Evolutionary conservation across 345 rosid genomes (phyloP), one percentile per base, ranked within the genome.

Genomic region (Geranium brycei): DNA sequence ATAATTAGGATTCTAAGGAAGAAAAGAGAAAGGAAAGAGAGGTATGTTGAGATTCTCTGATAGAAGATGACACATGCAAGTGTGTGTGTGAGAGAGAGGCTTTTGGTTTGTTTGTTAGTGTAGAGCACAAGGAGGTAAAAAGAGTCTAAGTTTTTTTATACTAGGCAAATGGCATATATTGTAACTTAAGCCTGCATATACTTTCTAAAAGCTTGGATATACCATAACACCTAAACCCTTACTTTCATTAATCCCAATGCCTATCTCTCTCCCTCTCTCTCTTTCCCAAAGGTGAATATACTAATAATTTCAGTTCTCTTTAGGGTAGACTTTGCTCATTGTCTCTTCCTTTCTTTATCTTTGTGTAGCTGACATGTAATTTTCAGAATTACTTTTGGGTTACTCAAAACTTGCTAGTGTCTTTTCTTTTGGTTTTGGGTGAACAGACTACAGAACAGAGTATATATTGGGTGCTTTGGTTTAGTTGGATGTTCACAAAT

Each of bases 131-230:
- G 55, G 66, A 63, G 62, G 71, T 47, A 66, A 71, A 74, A 75
- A 75, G 73, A 67, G 57, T 62, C 71, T 56, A 64, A 67, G 78
- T 77, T 35, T 79, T 76, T 73, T 35, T 35, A 4, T 60, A 60
- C 59, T 40, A 68, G 79, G 76, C 80, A 82, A 78, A 77, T 77
- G 76, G 82, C 67, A 77, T 78, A 73, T 73, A 69, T 66, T 65
- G 80, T 35, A 82, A 73, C 73, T 75, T 64, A 69, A 79, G 62
- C 62, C 77, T 69, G 77, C 73, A 68, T 62, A 57, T 75, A 73
- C 86, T 79, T 77, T 77, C 81, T 75, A 75, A 82, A 82, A 82
- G 83, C 80, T 79, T 71, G 80, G 76, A 79, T 75, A 71, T 79
- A 69, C 78, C 70, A 70, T 32, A 63, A 58, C 28, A n/a, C 17